Evolutionary conservation across 2,329 filamentous ascomycete species (phyloP).

Genomic region (Cercospora zeae-maydis): DNA sequence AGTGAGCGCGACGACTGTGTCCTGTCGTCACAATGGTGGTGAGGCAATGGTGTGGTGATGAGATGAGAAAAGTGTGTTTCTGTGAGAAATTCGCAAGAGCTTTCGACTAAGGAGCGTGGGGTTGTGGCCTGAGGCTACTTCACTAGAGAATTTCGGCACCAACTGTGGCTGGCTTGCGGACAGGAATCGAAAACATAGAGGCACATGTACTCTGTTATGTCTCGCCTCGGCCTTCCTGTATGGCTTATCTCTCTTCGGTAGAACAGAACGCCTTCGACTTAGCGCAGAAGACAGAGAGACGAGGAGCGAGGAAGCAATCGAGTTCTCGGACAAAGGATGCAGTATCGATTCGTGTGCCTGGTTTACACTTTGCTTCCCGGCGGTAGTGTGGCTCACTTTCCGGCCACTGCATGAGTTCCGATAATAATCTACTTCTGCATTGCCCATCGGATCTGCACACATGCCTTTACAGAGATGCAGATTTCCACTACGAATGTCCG

Average conservation of each 20-base stretch:
- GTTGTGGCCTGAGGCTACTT: not conserved
- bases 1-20: conserved; percentile 30
- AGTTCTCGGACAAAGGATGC: too few relatives aligned
- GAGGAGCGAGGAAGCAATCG: not conserved
- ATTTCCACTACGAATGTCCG: not conserved
- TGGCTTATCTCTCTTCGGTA: not conserved
- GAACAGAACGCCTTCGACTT: too few relatives aligned
- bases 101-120: conserved; percentile 1
- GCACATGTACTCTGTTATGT: too few relatives aligned
- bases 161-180: not conserved
- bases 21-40: conserved; percentile 26
- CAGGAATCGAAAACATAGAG: not conserved
- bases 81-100: conserved; percentile 4
- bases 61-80: not conserved
- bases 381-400: too few relatives aligned
- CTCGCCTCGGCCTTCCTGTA: too few relatives aligned
- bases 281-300: too few relatives aligned
- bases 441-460: not conserved
- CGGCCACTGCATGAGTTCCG: not conserved
- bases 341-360: too few relatives aligned
- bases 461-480: not conserved
- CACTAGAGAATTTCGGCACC: too few relatives aligned
- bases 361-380: too few relatives aligned
- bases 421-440: not conserved
- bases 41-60: not conserved